These are phyloP conservation scores for Amaranthus palmeri DNA, from an alignment of 148 eudicot genomes.

Conservation along the genomic window DNA sequence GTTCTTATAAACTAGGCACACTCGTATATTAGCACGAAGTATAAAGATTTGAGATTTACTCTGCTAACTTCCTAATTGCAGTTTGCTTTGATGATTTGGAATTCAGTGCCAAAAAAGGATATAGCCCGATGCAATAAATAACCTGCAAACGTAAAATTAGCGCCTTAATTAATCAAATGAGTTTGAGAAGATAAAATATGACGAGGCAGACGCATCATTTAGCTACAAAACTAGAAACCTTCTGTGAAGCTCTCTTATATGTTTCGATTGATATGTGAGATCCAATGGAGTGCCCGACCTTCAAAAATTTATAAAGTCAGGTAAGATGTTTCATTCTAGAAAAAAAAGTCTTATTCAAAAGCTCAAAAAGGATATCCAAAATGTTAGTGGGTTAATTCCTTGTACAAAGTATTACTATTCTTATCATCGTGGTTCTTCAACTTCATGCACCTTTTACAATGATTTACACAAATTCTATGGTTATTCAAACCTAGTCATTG, in stretches of 20 bases:
- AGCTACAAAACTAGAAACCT: conserved; percentile 31
- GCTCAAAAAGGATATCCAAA: background rate
- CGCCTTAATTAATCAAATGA: conserved; percentile 1
- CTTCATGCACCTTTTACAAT: background rate
- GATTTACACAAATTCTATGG: background rate
- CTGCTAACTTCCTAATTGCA: conserved; percentile 53
- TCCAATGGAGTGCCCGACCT: conserved; percentile 96
- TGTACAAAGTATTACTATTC: background rate
- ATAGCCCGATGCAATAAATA: conserved; percentile 56
- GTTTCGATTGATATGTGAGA: conserved; percentile 70
- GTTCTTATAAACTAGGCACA: too few species aligned
- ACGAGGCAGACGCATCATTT: background rate
- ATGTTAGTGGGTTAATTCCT: background rate
- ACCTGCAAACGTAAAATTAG: conserved; percentile 40
- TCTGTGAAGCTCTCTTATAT: conserved; percentile 45
- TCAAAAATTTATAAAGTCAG: conserved; percentile 22
- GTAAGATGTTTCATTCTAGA: background rate
- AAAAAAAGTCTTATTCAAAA: background rate
- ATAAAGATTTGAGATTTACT: conserved; percentile 33
- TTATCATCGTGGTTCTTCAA: background rate
- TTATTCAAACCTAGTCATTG: background rate
- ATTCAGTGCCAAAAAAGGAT: conserved; percentile 80
- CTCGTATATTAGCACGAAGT: background rate
- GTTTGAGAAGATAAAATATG: background rate
- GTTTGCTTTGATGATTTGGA: conserved; percentile 53